Base-by-base conservation (phyloP, 1,139 yeast species). In the Suhomyces guaymorum region DNA sequence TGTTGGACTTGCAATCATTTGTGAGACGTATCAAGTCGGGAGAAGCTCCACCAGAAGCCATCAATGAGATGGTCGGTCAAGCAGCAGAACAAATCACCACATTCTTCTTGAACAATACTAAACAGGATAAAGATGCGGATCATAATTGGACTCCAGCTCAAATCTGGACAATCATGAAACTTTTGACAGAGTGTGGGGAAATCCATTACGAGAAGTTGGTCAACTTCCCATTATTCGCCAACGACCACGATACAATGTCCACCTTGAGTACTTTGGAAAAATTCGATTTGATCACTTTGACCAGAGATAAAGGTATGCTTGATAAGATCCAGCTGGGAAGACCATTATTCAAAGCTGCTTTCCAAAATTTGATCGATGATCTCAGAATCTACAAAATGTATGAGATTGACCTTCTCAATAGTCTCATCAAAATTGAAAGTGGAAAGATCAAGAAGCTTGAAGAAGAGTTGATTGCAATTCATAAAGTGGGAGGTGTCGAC, bases 1-100 rank as follows among this genome's bases (percentile, higher is more conserved):
- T 92, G 90, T 72, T 90, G 36, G 98, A 92, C 55, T 70, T 92
- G 37, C 97, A 92, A 59, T 82, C 95, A 13, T 88, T 88, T 61
- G 84, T 85, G 0, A 77, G 97, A 51, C 82, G 97, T 35, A 75
- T 92, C 15, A 82, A 80, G 48, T 79, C 92, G 0, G 98, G 98
- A 2, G 97, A 92, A 55, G 57, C 76, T 8, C 95, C 96, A 1
- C 52, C 61, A 14, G 82, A 74, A 33, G 97, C 98, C 0, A 64
- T 89, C 29, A 61, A 73, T 4, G 94, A 88, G 47, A 84, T 92
- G 83, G 74, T 88, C 7, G 72, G 69, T 21, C 96, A 89, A 57
- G 83, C 96, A 0, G 81, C 94, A 3, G 90, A 88, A 49, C 97
- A 92, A 54, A 77, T 92, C 12, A 77, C 92, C 3, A 95, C 94